These are phyloP conservation scores for Umbelopsis sp. DNA, from an alignment of 371 early-diverging fungal genomes.

Conservation along the genomic window DNA sequence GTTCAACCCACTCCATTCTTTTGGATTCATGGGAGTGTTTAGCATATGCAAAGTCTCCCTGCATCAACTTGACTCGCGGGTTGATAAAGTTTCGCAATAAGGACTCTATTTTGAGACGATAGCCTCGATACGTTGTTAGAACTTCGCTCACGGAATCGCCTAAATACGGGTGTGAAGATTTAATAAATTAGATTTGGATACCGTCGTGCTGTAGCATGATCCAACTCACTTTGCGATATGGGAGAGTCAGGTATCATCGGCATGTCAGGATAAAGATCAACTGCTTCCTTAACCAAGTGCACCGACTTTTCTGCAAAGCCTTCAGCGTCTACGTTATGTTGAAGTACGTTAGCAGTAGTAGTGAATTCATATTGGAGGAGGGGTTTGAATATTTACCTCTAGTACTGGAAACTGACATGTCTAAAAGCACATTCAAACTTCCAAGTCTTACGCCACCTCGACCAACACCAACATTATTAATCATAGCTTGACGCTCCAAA, in stretches of 20 bases:
- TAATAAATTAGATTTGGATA: background rate
- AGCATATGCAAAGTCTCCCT: conserved; percentile 35
- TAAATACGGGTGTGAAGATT: background rate
- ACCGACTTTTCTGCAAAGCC: conserved; percentile 18
- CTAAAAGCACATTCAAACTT: conserved; percentile 17
- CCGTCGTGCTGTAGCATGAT: background rate
- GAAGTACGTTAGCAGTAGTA: background rate
- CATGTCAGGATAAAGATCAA: conserved; percentile 32
- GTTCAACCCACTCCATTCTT: conserved; percentile 50
- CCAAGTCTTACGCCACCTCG: conserved; percentile 23
- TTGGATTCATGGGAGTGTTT: conserved; percentile 43
- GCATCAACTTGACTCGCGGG: conserved; percentile 38
- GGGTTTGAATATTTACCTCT: conserved; percentile 14
- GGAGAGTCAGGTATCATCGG: conserved; percentile 31
- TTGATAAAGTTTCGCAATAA: conserved; percentile 42
- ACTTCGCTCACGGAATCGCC: conserved; percentile 27
- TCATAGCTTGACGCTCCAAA: conserved; percentile 44
- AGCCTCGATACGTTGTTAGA: conserved; percentile 39
- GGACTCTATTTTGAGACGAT: conserved; percentile 44
- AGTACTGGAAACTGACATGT: conserved; percentile 20
- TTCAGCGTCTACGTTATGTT: background rate
- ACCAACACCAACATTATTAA: conserved; percentile 24
- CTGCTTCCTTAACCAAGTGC: conserved; percentile 32
- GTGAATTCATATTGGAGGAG: too few relatives aligned
- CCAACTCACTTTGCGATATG: background rate